Evolutionary conservation across 2,329 filamentous ascomycete species (phyloP).

Genomic region (Hypoxylon sp.): DNA sequence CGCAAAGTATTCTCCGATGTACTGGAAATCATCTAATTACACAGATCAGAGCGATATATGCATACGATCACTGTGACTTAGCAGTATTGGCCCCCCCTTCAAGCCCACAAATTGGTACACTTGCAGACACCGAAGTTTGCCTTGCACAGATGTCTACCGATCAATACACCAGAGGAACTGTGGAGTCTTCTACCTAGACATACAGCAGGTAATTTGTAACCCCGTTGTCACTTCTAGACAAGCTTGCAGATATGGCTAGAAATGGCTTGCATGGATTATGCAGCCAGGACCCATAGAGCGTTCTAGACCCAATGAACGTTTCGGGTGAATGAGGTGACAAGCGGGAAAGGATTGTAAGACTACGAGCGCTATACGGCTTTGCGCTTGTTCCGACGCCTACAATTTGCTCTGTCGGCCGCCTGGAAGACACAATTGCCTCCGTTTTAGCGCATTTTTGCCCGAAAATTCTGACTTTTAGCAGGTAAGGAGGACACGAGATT

Average conservation of each 20-base stretch:
- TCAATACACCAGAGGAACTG: conserved; percentile 36
- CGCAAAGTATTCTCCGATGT: conserved; percentile 46
- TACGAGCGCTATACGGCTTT: conserved; percentile 36
- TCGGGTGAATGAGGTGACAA: conserved; percentile 46
- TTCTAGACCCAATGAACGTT: conserved; percentile 45
- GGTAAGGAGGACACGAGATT: conserved; percentile 26
- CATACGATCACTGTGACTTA: conserved; percentile 39
- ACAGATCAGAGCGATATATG: conserved; percentile 44
- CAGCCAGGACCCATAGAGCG: conserved; percentile 45
- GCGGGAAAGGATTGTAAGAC: conserved; percentile 42
- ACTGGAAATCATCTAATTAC: conserved; percentile 42
- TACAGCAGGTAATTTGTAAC: conserved; percentile 43
- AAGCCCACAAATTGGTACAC: conserved; percentile 42
- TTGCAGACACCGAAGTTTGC: conserved; percentile 46
- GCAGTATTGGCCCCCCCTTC: conserved; percentile 33
- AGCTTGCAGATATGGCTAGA: conserved; percentile 45
- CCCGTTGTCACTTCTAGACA: conserved; percentile 46
- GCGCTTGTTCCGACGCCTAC: conserved; percentile 29
- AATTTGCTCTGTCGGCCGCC: conserved; percentile 24
- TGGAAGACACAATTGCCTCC: conserved; percentile 25
- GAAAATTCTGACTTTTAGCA: conserved; percentile 22
- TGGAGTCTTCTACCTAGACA: conserved; percentile 41
- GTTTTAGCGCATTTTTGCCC: conserved; percentile 31
- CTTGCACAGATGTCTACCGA: conserved; percentile 43
- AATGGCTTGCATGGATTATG: conserved; percentile 48